These are phyloP conservation scores for Elaeis guineensis DNA, from an alignment of 176 grass and related monocot species.

Conservation along the genomic window DNA sequence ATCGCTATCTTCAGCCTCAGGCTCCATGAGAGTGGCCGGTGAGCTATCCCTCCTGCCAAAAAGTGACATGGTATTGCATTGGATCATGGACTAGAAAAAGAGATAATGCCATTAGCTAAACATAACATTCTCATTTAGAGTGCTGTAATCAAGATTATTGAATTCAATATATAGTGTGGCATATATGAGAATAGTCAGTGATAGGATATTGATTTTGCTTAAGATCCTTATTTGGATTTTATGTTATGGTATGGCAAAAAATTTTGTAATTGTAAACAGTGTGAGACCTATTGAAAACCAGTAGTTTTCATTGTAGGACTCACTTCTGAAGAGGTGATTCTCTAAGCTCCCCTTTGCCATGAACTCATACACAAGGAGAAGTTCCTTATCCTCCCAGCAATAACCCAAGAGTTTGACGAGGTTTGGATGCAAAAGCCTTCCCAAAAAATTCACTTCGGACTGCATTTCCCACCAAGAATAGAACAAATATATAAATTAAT, in stretches of 20 bases:
- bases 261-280: too few relatives aligned
- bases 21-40: conserved; percentile 30
- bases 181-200: too few relatives aligned
- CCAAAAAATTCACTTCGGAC: conserved; percentile 87
- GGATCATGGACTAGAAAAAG: conserved; percentile 10
- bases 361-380: conserved; percentile 91
- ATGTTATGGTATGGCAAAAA: too few relatives aligned
- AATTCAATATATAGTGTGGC: too few relatives aligned
- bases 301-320: not conserved
- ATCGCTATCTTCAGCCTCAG: conserved; percentile 38
- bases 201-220: too few relatives aligned
- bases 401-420: conserved; percentile 84
- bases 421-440: conserved; percentile 75
- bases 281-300: too few relatives aligned
- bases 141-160: too few relatives aligned
- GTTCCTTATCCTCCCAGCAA: conserved; percentile 73
- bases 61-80: not conserved
- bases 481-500: too few relatives aligned
- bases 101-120: not conserved
- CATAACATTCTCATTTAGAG: too few relatives aligned
- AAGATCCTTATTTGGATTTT: too few relatives aligned
- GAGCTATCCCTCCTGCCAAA: conserved; percentile 21
- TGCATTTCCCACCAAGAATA: conserved; percentile 8
- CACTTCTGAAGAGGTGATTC: conserved; percentile 78
- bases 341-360: conserved; percentile 81